Evolutionary conservation across 768 basidiomycete species (phyloP), one percentile per base, ranked within the genome.

Genomic region (Lactarius akahatsu): DNA sequence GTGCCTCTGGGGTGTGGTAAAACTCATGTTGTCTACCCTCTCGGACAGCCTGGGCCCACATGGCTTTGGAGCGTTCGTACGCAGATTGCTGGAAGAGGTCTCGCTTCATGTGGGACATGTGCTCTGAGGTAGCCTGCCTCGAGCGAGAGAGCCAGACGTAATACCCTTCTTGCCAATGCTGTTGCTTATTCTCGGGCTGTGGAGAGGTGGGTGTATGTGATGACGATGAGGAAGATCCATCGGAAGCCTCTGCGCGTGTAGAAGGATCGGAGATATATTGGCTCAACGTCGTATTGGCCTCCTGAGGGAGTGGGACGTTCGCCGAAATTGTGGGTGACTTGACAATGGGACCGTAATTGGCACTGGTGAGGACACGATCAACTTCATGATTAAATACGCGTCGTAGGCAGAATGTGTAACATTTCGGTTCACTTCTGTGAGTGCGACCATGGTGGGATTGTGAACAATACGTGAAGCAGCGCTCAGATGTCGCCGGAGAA

Each of bases 111-210:
- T 80, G 78, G 20, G 82, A 76, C 59, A 86, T 75, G 71, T 85
- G 86, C 72, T 87, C 83, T 69, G 81, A 78, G 9, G 82, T 79
- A 13, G 82, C 84, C 73, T 78, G 79, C 57, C 80, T 78, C 58
- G 80, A 85, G 62, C 79, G 79, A 18, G 83, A 83, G 59, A 84
- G 81, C 89, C 89, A 91, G 50, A 92, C 71, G 72, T 92, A 92
- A 82, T 83, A 88, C 5, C 90, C 90, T 71, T 86, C 85, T 63
- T 89, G 81, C 90, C 90, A 92, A 71, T 83, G 81, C 68, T 82
- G 85, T 50, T 77, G 79, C 26, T 82, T 78, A 45, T 67, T 76
- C 65, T 64, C 76, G 28, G 72, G 70, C 6, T 73, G 58, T 34
- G 34, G 23, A 5, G 45, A 32, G 45, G 61, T 45, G 16, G 64